Conservation (phyloP, 805 yeast species). For the Maudiozyma bulderi region DNA sequence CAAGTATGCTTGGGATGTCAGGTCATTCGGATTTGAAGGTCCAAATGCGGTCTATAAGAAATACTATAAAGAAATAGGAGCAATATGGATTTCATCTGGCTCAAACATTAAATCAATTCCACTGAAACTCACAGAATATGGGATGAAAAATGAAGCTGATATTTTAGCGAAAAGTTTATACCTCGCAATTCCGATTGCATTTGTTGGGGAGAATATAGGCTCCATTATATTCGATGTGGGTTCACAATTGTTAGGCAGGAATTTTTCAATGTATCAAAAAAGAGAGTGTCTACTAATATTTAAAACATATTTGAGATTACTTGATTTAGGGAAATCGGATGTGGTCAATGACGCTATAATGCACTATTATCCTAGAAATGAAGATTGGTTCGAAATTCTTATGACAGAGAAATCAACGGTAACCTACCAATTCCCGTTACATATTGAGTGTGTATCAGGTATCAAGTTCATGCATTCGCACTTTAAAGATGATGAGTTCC, state of each 20-base stretch:
- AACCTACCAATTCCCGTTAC: slow-evolving; percentile 13
- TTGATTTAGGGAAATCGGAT: slow-evolving; percentile 12
- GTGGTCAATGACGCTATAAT: slow-evolving; percentile 6
- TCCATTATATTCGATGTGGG: slow-evolving; percentile 7
- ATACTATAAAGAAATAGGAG: slow-evolving; percentile 14
- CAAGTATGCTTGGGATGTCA: slow-evolving; percentile 11
- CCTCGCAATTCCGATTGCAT: slow-evolving; percentile 14
- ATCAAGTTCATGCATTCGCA: slow-evolving; percentile 5
- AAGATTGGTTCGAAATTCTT: slow-evolving; percentile 3
- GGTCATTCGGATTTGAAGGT: slow-evolving; percentile 14
- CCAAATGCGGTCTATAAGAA: slow-evolving; percentile 7
- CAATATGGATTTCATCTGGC: slow-evolving; percentile 13
- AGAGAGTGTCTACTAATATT: slow-evolving; percentile 2
- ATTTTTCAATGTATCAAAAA: slow-evolving; percentile 1
- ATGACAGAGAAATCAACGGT: background rate
- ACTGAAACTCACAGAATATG: slow-evolving; percentile 3
- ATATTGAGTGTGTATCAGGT: slow-evolving; percentile 8
- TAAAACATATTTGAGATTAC: slow-evolving; percentile 9
- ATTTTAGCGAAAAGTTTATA: slow-evolving; percentile 11
- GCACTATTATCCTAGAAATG: slow-evolving; percentile 1
- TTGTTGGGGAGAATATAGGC: slow-evolving; percentile 7
- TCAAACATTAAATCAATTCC: slow-evolving; percentile 4
- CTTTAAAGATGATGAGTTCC: background rate
- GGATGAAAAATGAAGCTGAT: slow-evolving; percentile 5
- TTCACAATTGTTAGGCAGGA: slow-evolving; percentile 7